Conservation (phyloP, 2,329 filamentous ascomycete genomes). For the Aspergillus quadrilineatus region DNA sequence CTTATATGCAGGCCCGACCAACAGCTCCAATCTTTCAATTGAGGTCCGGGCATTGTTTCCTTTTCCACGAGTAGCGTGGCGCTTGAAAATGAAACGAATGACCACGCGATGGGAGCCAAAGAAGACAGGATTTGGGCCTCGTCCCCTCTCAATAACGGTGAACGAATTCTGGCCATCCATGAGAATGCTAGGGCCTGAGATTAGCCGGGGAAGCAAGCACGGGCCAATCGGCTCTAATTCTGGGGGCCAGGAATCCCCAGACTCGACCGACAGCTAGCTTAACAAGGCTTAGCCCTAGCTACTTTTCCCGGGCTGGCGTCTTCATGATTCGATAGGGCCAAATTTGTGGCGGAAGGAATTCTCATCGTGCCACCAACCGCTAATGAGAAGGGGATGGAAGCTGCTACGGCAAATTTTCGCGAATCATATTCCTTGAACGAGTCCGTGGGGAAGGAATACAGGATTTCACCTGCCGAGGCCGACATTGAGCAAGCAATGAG, state of each 20-base stretch:
- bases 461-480: neutral
- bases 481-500: neutral
- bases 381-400: neutral
- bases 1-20: constrained; percentile 2
- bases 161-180: neutral
- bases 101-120: constrained; percentile 1
- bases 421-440: neutral
- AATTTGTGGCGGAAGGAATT: neutral
- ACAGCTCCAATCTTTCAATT: neutral
- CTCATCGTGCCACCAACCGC: neutral
- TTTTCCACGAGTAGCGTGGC: constrained; percentile 1
- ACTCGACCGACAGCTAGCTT: constrained; percentile 8
- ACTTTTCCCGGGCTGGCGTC: constrained; percentile 5
- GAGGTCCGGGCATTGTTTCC: neutral
- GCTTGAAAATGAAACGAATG: constrained; percentile 1
- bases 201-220: constrained; percentile 7
- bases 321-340: neutral
- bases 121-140: constrained; percentile 1
- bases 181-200: constrained; percentile 1
- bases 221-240: constrained; percentile 6
- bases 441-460: neutral
- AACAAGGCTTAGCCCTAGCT: constrained; percentile 1
- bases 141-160: neutral
- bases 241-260: constrained; percentile 1
- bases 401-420: constrained; percentile 7